Conservation (phyloP, 2,329 filamentous ascomycete species). For the Spiromastix sp. region DNA sequence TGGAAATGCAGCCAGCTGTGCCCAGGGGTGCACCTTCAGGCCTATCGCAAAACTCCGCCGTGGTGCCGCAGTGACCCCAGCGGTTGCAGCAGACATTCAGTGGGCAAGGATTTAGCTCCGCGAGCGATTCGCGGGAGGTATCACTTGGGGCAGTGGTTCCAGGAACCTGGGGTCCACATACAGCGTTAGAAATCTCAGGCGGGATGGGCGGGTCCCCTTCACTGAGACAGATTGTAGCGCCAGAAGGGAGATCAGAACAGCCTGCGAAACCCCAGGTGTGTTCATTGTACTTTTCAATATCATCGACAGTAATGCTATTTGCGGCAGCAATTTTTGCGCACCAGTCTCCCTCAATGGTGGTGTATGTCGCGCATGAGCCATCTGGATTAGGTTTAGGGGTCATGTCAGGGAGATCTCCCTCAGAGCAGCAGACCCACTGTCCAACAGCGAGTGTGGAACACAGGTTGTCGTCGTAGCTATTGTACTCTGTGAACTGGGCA, state of each 20-base stretch:
- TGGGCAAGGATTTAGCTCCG: slow-evolving; percentile 37
- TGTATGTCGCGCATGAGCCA: slow-evolving; percentile 30
- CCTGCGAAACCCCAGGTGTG: slow-evolving; percentile 36
- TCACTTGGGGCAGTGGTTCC: slow-evolving; percentile 28
- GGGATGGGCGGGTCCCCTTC: slow-evolving; percentile 33
- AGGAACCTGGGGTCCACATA: slow-evolving; percentile 38
- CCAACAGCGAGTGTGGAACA: slow-evolving; percentile 22
- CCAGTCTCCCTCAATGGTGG: slow-evolving; percentile 22
- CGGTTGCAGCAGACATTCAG: slow-evolving; percentile 34
- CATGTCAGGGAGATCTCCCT: slow-evolving; percentile 24
- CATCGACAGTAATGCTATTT: slow-evolving; percentile 24
- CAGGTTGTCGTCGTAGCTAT: slow-evolving; percentile 18
- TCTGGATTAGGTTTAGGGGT: slow-evolving; percentile 24
- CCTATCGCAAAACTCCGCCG: slow-evolving; percentile 34
- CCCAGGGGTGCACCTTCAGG: slow-evolving; percentile 27
- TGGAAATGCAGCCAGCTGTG: slow-evolving; percentile 31
- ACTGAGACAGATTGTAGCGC: slow-evolving; percentile 30
- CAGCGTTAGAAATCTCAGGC: slow-evolving; percentile 23
- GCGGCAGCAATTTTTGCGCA: slow-evolving; percentile 25
- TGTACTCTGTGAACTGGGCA: slow-evolving; percentile 31
- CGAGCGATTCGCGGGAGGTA: slow-evolving; percentile 21
- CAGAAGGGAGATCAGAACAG: slow-evolving; percentile 23
- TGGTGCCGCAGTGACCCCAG: slow-evolving; percentile 37
- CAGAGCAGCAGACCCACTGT: slow-evolving; percentile 28
- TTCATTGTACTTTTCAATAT: slow-evolving; percentile 33